Base-by-base conservation (phyloP, 2,329 filamentous ascomycete genomes). In the Zarea fungicola region DNA sequence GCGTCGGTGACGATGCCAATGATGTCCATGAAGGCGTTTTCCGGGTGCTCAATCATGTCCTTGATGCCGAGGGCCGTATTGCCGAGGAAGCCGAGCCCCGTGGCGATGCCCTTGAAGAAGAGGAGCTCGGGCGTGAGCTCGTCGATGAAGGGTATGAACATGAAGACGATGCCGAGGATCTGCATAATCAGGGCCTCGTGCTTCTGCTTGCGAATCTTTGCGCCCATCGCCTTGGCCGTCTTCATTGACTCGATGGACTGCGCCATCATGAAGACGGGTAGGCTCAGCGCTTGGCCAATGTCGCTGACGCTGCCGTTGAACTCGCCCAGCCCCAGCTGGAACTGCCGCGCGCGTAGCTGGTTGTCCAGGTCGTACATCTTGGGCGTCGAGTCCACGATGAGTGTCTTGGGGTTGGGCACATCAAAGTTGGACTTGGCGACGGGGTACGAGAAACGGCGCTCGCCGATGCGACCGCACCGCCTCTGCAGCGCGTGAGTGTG, bases 101-200 rank as follows among this genome's bases (percentile, higher is more conserved):
- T 37, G 9, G 32, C 32, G 5, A 46, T 23, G 11, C 31, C 42
- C n/a, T 44, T 14, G 29, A 23, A 18, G 28, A 25, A 25, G 2
- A 58, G 73, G 72, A 69, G 50, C 37, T 41, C 37, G 73, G 32
- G 42, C 42, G 42, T 21, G 1, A 44, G 18, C 52, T 76, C 74
- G 40, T 72, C 74, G 16, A 76, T 50, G 52, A 77, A 72, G 14
- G 75, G 75, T 14, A 77, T 61, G n/a, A 77, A 61, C 26, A 73
- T 70, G 49, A 78, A 64, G 42, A 71, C 37, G 48, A 74, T 72
- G 52, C 74, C 72, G 19, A 77, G 55, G 13, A 71, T 65, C 25
- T 47, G 42, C 11, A 62, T 13, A 22, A 64, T 11, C 7, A 32
- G 25, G 1, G 7, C 9, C 7, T 22, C 14, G 18, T 44, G 14